Conservation (phyloP, 2,329 filamentous ascomycete species). For the Aspergillus candidus region DNA sequence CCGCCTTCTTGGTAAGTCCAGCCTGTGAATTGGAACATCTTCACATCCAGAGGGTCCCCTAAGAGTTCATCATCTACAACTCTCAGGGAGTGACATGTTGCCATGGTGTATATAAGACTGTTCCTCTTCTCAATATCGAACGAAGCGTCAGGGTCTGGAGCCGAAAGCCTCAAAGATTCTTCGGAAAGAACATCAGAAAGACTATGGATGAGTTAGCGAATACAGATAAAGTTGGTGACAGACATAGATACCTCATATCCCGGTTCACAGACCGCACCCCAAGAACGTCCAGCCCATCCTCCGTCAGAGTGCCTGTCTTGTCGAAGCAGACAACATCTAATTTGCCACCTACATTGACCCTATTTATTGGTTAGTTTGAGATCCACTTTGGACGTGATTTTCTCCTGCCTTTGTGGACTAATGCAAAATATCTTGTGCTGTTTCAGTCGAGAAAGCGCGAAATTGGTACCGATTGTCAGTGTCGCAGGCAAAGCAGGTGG, state of each 20-base stretch:
- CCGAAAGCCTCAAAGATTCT: constrained; percentile 50
- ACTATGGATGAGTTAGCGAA: constrained; percentile 26
- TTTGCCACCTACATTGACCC: constrained; percentile 94
- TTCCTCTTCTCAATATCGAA: constrained; percentile 57
- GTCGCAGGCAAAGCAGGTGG: constrained; percentile 92
- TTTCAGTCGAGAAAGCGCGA: constrained; percentile 80
- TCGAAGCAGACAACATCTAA: constrained; percentile 96
- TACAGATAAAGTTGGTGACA: neutral
- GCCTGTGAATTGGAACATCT: constrained; percentile 96
- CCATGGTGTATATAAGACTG: constrained; percentile 86
- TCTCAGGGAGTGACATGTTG: constrained; percentile 88
- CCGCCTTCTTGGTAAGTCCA: constrained; percentile 87
- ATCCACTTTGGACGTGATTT: neutral
- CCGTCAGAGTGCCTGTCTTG: constrained; percentile 96
- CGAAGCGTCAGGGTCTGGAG: constrained; percentile 51
- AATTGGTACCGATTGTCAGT: constrained; percentile 92
- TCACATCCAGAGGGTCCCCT: constrained; percentile 89
- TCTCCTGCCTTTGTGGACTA: constrained; percentile 65
- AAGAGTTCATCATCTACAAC: constrained; percentile 82
- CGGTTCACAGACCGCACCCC: constrained; percentile 74
- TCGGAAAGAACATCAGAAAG: constrained; percentile 74
- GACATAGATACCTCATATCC: constrained; percentile 38
- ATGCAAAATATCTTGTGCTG: constrained; percentile 94
- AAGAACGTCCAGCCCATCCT: constrained; percentile 90
- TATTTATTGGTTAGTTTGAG: constrained; percentile 15